Conservation (phyloP, 2,329 filamentous ascomycete species). For the Pseudogymnoascus sp. region DNA sequence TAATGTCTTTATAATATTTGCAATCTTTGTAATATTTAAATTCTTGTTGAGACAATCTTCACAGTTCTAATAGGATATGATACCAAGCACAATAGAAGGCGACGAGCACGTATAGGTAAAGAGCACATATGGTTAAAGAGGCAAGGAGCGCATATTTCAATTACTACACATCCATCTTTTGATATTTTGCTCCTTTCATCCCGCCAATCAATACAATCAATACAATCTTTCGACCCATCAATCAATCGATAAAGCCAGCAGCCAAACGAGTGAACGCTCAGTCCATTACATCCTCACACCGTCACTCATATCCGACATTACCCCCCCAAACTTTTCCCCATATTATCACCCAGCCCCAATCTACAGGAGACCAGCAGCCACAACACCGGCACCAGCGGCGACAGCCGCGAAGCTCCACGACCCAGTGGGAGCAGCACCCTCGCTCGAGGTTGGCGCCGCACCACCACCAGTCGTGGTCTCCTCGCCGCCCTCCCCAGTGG, state of each 20-base stretch:
- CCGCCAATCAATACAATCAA: background rate
- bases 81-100: background rate
- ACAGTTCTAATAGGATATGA: background rate
- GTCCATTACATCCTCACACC: background rate
- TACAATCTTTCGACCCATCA: background rate
- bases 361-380: background rate
- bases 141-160: background rate
- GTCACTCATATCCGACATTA: background rate
- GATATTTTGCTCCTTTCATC: background rate
- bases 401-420: background rate
- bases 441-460: background rate
- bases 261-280: background rate
- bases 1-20: background rate
- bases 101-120: background rate
- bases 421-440: background rate
- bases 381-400: background rate
- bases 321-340: background rate
- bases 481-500: background rate
- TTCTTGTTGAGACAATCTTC: no score
- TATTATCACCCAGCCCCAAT: background rate
- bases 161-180: background rate
- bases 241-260: background rate
- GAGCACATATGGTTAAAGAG: background rate
- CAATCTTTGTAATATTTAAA: background rate
- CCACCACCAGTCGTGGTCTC: background rate